Base-by-base conservation (phyloP, 2,329 filamentous ascomycete genomes). In the Ceratocystis cacaofunesta region DNA sequence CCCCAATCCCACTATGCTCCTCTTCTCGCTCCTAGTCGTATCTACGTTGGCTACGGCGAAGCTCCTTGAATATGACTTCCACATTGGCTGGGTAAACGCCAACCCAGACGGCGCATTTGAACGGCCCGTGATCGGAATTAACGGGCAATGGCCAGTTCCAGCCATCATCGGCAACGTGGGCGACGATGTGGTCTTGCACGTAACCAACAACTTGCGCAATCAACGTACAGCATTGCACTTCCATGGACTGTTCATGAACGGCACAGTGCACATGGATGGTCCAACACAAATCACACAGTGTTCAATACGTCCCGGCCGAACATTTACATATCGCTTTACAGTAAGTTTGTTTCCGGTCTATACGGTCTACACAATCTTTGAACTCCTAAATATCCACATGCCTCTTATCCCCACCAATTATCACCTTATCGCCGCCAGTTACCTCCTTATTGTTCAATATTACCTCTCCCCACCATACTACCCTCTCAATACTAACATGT, bases 131-230 rank as follows among this genome's bases (percentile, higher is more conserved):
- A 89, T 92, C 71, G 88, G 87, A 58, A 87, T 94, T 76, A 92
- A 94, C 71, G 83, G 82, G 3, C 73, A 85, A 75, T 90, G 88
- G 86, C 89, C 89, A 1, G 80, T 88, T 63, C 89, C 89, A 0
- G 74, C 75, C 30, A 85, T 90, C 66, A 78, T 82, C 63, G 85
- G 82, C 46, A 80, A 79, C 61, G 76, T 85, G 62, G 86, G 86
- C 66, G 86, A 89, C 71, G 78, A 76, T 25, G 69, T 87, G 62
- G 71, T 86, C 67, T 75, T 87, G 68, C 83, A 84, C 65, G 77
- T 82, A 55, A 74, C 78, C 68, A 88, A 88, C 71, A 74, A 77
- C 25, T 76, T 88, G 5, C 82, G 81, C 5, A 85, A 88, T 70
- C 79, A 86, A 72, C 77, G 78, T 1, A 87, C 85, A 0, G 83